Conservation (phyloP, 2,329 filamentous ascomycete species). For the Fusarium continuum region DNA sequence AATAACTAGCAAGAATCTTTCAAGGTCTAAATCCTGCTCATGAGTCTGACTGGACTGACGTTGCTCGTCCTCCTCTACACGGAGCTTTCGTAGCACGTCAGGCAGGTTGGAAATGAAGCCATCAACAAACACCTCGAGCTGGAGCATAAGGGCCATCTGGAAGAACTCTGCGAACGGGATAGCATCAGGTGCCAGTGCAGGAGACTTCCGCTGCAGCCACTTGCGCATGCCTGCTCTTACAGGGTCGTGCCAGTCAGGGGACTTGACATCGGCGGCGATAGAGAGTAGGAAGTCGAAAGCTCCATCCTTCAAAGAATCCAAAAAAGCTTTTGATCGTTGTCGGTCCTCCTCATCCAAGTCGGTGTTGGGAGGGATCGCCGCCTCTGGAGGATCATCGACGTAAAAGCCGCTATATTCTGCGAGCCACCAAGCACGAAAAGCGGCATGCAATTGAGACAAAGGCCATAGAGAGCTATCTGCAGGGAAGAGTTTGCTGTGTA, state of each 20-base stretch:
- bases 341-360: slow-evolving; percentile 76
- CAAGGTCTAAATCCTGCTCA: slow-evolving; percentile 77
- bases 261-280: slow-evolving; percentile 81
- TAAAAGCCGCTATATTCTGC: slow-evolving; percentile 93
- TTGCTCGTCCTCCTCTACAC: slow-evolving; percentile 90
- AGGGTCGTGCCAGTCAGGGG: slow-evolving; percentile 87
- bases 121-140: slow-evolving; percentile 87
- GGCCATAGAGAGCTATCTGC: slow-evolving; percentile 76
- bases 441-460: slow-evolving; percentile 79
- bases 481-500: slow-evolving; percentile 75
- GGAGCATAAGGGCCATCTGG: slow-evolving; percentile 76
- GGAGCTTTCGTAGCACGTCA: slow-evolving; percentile 85
- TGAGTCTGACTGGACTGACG: slow-evolving; percentile 72
- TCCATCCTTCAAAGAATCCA: slow-evolving; percentile 83
- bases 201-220: slow-evolving; percentile 83
- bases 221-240: slow-evolving; percentile 83
- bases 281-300: slow-evolving; percentile 92
- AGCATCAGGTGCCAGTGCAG: slow-evolving; percentile 72
- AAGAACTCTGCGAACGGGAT: slow-evolving; percentile 77
- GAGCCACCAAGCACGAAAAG: slow-evolving; percentile 85
- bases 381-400: slow-evolving; percentile 73
- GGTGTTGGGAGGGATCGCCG: slow-evolving; percentile 64
- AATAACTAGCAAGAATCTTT: slow-evolving; percentile 91
- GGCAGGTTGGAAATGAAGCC: slow-evolving; percentile 96
- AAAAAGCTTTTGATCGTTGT: slow-evolving; percentile 76